phyloP scores from a whole-genome alignment of 2,329 filamentous ascomycete species.

The Paraphoma chrysanthemicola region DNA sequence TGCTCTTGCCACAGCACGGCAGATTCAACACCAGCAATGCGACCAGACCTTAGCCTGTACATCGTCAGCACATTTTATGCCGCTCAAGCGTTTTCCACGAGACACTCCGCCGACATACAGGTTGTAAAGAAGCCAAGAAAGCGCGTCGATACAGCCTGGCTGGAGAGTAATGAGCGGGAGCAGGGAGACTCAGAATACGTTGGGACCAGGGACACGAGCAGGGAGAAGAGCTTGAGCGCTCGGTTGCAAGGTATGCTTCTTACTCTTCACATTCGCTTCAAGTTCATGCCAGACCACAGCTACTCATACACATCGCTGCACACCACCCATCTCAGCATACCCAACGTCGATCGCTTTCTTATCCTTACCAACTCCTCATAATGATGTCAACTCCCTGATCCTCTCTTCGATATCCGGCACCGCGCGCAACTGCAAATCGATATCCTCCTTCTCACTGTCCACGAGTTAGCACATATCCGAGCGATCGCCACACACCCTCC shows the following conservation, averaged over 20 bases:
- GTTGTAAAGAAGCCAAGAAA: too few species aligned
- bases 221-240: too few species aligned
- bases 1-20: too few species aligned
- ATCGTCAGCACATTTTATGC: too few species aligned
- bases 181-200: too few species aligned
- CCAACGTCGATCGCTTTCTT: neutral
- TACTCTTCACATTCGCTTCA: neutral
- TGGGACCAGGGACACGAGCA: too few species aligned
- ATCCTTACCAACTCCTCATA: neutral
- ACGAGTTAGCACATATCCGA: slow-evolving; percentile 15
- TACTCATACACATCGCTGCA: neutral
- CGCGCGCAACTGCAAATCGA: slow-evolving; percentile 82
- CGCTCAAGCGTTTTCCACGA: too few species aligned
- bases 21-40: too few species aligned
- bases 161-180: too few species aligned
- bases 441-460: slow-evolving; percentile 82
- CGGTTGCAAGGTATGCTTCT: neutral
- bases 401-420: slow-evolving; percentile 88
- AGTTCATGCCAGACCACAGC: neutral
- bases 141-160: too few species aligned
- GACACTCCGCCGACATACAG: too few species aligned
- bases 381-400: slow-evolving; percentile 73
- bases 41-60: too few species aligned
- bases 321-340: neutral
- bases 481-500: neutral